Percentiles rank a stretch among this genome's conserved stretches.
phyloP scores from a whole-genome alignment of 2,329 filamentous ascomycete genomes.

The Mariannaea elegans region DNA sequence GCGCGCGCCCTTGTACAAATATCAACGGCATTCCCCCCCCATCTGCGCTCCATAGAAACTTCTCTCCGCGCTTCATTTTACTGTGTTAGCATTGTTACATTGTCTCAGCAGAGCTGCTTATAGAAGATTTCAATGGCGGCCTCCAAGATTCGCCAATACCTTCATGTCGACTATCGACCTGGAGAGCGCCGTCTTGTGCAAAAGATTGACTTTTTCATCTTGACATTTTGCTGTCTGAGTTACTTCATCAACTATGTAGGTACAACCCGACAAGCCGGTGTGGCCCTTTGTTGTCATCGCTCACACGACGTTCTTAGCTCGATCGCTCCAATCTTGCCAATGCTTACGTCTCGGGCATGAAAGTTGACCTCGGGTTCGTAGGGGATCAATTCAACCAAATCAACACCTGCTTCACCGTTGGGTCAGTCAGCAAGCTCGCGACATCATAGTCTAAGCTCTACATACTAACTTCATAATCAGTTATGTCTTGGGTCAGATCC shows the following conservation, averaged over 20 bases:
- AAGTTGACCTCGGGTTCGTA: constrained; percentile 56
- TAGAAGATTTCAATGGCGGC: constrained; percentile 1
- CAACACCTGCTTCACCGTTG: constrained; percentile 48
- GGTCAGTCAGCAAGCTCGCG: constrained; percentile 36
- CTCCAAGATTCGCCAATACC: constrained; percentile 43
- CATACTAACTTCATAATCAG: constrained; percentile 20
- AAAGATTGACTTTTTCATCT: constrained; percentile 71
- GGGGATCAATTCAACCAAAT: constrained; percentile 53
- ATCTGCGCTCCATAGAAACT: not conserved
- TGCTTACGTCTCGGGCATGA: constrained; percentile 56
- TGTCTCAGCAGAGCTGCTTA: not conserved
- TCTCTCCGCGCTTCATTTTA: not conserved
- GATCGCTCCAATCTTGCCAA: constrained; percentile 51
- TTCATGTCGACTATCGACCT: constrained; percentile 46
- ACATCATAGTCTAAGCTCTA: not conserved
- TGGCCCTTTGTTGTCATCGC: too few species aligned
- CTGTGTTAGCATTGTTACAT: not conserved
- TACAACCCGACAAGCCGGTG: too few species aligned
- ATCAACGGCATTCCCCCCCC: not conserved
- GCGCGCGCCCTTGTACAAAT: not conserved
- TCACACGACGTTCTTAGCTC: constrained; percentile 32
- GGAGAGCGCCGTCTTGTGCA: constrained; percentile 58
- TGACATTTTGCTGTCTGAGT: constrained; percentile 69
- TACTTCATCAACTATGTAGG: constrained; percentile 64
- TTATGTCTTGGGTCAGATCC: constrained; percentile 66